Percentiles rank a stretch among this genome's conserved stretches.
Conservation (phyloP, 768 basidiomycete species). For the Tylopilus balloui region DNA sequence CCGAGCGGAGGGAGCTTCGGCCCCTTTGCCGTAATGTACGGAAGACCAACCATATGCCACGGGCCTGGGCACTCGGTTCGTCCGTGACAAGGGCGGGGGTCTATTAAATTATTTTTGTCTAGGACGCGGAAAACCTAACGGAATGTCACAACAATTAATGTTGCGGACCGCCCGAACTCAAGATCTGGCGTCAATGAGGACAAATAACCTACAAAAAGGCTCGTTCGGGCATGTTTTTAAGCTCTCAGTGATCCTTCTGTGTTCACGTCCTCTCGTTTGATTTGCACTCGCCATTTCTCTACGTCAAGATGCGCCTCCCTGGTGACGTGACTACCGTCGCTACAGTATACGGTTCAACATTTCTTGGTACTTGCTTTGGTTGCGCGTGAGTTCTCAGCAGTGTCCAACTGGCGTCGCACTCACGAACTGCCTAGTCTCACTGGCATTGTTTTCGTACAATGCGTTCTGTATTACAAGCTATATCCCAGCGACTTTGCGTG, state of each 20-base stretch:
- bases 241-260: slow-evolving; percentile 22
- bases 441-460: slow-evolving; percentile 31
- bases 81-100: neutral
- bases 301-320: slow-evolving; percentile 15
- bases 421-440: slow-evolving; percentile 23
- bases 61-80: neutral
- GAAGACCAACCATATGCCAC: neutral
- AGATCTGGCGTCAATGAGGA: slow-evolving; percentile 28
- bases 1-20: neutral
- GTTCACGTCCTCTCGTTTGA: slow-evolving; percentile 31
- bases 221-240: neutral
- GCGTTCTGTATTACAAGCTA: slow-evolving; percentile 28
- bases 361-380: slow-evolving; percentile 30
- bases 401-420: neutral
- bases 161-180: slow-evolving; percentile 11
- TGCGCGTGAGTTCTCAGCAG: slow-evolving; percentile 18
- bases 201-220: slow-evolving; percentile 34
- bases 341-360: slow-evolving; percentile 29
- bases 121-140: slow-evolving; percentile 13
- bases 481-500: slow-evolving; percentile 25
- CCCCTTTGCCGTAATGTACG: neutral
- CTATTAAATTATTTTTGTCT: neutral
- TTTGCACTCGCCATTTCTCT: neutral
- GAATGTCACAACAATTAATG: slow-evolving; percentile 16
- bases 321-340: slow-evolving; percentile 32